Evolutionary conservation across 23 red algal genomes (phyloP), one percentile per base, ranked within the genome.

Genomic region (Cyanidiococcus yangmingshanensis): DNA sequence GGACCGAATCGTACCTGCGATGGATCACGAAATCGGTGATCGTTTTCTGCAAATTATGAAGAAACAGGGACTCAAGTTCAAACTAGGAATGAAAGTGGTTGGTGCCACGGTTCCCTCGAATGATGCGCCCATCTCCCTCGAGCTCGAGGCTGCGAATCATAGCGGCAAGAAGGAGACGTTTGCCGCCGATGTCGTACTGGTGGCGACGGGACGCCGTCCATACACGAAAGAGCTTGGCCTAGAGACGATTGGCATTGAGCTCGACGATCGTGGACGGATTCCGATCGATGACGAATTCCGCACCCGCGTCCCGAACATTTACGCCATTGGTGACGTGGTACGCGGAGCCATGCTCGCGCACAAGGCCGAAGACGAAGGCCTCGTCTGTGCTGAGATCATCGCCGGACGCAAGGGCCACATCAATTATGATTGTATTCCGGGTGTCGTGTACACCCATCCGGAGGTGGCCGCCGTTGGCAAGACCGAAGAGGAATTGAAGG

Each of bases 381-480:
- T 86, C 18, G 82, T 89, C 39, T 74, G 75, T 29, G 94, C 88
- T 17, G 94, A 98, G 79, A 88, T 85, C 30, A 98, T 98, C 58
- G 94, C 94, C 15, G 94, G 94, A 29, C 83, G 79, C 38, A 74
- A 80, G 25, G 83, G 76, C 15, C 94, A 98, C 84, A 38, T 98
- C 1, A 82, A 98, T 67, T 98, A 98, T 76, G 84, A 98, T 75
- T 87, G 81, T 67, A 87, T 98, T 37, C 94, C 94, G 37, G 83
- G 85, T 37, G 94, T 98, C 2, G 86, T 98, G 38, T 98, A 98
- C 83, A 98, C 94, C 29, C 86, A 92, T 58, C 94, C 94, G 1
- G 94, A 98, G 67, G 94, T 98, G 24, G 94, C 94, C n/a, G 80
- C 86, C 33, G 94, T 98, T 39, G 94, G 94, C 38, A 98, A 98